These are phyloP conservation scores for Cryptosporidium viatorum DNA, from an alignment of 169 alveolate species.

Conservation along the genomic window DNA sequence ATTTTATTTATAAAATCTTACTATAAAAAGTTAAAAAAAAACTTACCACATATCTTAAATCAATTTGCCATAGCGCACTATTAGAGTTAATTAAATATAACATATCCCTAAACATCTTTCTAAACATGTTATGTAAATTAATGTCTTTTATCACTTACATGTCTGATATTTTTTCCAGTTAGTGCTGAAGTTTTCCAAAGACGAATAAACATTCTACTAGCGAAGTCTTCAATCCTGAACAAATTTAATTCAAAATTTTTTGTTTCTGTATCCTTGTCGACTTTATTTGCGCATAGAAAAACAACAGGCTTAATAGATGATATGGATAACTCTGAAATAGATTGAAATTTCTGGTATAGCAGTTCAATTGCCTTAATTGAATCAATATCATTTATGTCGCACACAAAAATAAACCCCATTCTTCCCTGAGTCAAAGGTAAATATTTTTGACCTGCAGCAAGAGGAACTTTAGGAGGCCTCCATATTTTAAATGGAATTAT, in stretches of 20 bases:
- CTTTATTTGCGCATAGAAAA: conserved; percentile 65
- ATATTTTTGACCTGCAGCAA: conserved; percentile 66
- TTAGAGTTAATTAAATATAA: conserved; percentile 58
- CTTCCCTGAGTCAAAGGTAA: conserved; percentile 69
- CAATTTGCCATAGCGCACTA: conserved; percentile 69
- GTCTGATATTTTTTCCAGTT: conserved; percentile 46
- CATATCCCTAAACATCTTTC: conserved; percentile 68
- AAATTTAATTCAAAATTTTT: conserved; percentile 40
- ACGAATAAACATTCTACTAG: conserved; percentile 59
- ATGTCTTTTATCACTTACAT: conserved; percentile 33
- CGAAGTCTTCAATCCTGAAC: conserved; percentile 52
- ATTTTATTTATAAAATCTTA: background rate
- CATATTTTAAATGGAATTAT: conserved; percentile 61
- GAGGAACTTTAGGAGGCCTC: conserved; percentile 67
- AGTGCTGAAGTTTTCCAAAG: conserved; percentile 74
- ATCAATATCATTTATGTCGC: conserved; percentile 54
- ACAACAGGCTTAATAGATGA: conserved; percentile 68
- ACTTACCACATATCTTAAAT: conserved; percentile 67
- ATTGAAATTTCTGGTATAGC: conserved; percentile 54
- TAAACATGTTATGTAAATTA: background rate
- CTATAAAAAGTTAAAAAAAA: background rate
- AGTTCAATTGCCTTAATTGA: conserved; percentile 48
- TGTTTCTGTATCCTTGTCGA: conserved; percentile 53
- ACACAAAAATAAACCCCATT: conserved; percentile 67
- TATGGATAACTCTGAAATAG: conserved; percentile 24